phyloP scores from a whole-genome alignment of 164 flowering plant species.

The Piper betle region DNA sequence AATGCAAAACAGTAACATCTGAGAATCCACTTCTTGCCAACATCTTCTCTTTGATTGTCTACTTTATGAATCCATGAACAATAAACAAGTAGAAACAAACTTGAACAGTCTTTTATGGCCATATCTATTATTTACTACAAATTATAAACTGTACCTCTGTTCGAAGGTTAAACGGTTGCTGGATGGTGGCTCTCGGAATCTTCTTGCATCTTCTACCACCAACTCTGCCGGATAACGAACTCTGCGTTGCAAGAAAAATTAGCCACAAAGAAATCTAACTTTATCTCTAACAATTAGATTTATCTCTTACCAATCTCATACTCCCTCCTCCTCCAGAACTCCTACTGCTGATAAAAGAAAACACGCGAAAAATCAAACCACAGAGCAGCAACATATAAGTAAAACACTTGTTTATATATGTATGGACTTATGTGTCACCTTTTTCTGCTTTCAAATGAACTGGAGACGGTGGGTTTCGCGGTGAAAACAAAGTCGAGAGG shows the following conservation, averaged over 20 bases:
- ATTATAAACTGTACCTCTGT: slow-evolving; percentile 46
- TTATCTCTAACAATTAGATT: too few relatives aligned
- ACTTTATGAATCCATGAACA: too few relatives aligned
- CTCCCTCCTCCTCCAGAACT: slow-evolving; percentile 48
- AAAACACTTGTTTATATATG: background rate
- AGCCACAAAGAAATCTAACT: background rate
- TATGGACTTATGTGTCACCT: slow-evolving; percentile 20
- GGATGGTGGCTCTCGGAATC: slow-evolving; percentile 51
- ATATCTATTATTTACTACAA: too few relatives aligned
- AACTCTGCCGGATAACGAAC: slow-evolving; percentile 43
- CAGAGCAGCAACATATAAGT: background rate
- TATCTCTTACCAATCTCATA: slow-evolving; percentile 58
- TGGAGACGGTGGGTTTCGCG: slow-evolving; percentile 31
- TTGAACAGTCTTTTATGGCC: too few relatives aligned
- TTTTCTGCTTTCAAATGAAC: slow-evolving; percentile 62
- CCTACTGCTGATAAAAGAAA: slow-evolving; percentile 38
- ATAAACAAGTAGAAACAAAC: background rate
- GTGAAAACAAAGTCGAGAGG: slow-evolving; percentile 51
- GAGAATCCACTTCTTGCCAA: background rate
- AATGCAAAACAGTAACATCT: too few relatives aligned
- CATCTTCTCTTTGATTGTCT: background rate
- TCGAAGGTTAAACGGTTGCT: slow-evolving; percentile 73
- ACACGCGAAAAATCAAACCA: slow-evolving; percentile 6
- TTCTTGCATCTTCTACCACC: slow-evolving; percentile 58
- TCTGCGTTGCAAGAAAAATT: slow-evolving; percentile 27